Conservation (phyloP, 768 basidiomycete genomes). For the Chlorophyllum brunneum region DNA sequence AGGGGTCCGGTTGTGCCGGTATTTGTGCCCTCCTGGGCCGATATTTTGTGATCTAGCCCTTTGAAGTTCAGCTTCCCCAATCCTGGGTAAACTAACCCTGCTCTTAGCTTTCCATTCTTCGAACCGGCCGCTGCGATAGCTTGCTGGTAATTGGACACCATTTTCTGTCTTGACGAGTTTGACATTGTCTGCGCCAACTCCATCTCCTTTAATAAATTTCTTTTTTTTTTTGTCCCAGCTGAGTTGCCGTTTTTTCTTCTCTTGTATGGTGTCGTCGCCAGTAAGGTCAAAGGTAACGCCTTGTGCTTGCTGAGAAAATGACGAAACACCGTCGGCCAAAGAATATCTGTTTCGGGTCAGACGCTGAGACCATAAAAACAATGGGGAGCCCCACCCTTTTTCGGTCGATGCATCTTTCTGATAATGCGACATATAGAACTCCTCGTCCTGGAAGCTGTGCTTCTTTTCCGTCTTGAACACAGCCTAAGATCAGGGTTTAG, state of each 20-base stretch:
- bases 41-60: slow-evolving; percentile 23
- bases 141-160: slow-evolving; percentile 85
- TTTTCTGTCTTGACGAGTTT: slow-evolving; percentile 93
- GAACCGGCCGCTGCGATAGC: slow-evolving; percentile 90
- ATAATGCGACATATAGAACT: slow-evolving; percentile 91
- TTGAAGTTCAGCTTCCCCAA: slow-evolving; percentile 71
- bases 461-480: slow-evolving; percentile 59
- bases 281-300: slow-evolving; percentile 79
- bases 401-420: slow-evolving; percentile 86
- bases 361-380: neutral
- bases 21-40: slow-evolving; percentile 54
- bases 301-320: slow-evolving; percentile 82
- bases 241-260: slow-evolving; percentile 54
- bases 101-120: slow-evolving; percentile 91
- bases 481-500: slow-evolving; percentile 35
- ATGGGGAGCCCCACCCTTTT: slow-evolving; percentile 65
- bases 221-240: slow-evolving; percentile 98
- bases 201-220: slow-evolving; percentile 84
- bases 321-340: slow-evolving; percentile 79
- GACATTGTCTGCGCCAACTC: slow-evolving; percentile 85
- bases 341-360: slow-evolving; percentile 61
- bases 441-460: slow-evolving; percentile 65
- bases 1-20: slow-evolving; percentile 64
- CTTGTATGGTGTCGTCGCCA: slow-evolving; percentile 66
- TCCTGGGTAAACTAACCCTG: slow-evolving; percentile 65